A percentile compares a stretch with the other conserved stretches of the same genome.
Evolutionary conservation across 2,329 filamentous ascomycete genomes (phyloP).

Genomic region (Cladosporium sp.): DNA sequence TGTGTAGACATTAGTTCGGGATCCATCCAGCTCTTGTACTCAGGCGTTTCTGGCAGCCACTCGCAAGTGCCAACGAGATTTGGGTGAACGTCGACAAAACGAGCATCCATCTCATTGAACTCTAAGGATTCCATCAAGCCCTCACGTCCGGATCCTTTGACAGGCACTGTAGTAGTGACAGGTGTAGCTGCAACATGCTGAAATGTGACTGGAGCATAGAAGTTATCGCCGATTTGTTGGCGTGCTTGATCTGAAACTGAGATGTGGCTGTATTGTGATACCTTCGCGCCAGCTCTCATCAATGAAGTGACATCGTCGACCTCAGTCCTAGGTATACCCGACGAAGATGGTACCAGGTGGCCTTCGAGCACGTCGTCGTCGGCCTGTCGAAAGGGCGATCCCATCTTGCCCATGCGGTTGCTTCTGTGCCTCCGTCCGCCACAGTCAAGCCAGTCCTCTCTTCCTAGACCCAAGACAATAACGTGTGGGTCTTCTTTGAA

Average conservation of each 20-base stretch:
- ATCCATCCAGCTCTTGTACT: neutral
- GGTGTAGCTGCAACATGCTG: neutral
- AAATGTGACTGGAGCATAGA: neutral
- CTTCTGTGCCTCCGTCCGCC: neutral
- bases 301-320: neutral
- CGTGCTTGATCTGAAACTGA: neutral
- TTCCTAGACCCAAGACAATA: neutral
- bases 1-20: neutral
- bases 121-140: neutral
- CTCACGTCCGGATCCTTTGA: too few species aligned
- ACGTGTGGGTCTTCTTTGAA: neutral
- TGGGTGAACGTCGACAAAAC: neutral
- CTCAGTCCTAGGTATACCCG: neutral
- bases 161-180: neutral
- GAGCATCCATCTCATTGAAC: neutral
- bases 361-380: neutral
- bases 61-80: neutral
- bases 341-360: neutral
- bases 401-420: neutral
- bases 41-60: neutral
- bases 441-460: neutral
- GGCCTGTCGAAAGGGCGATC: too few species aligned
- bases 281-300: neutral
- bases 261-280: neutral
- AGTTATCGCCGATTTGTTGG: neutral